Percentiles rank a stretch among this genome's conserved stretches.
Conservation (phyloP, 2,329 filamentous ascomycete species). For the Aureobasidium sp. region DNA sequence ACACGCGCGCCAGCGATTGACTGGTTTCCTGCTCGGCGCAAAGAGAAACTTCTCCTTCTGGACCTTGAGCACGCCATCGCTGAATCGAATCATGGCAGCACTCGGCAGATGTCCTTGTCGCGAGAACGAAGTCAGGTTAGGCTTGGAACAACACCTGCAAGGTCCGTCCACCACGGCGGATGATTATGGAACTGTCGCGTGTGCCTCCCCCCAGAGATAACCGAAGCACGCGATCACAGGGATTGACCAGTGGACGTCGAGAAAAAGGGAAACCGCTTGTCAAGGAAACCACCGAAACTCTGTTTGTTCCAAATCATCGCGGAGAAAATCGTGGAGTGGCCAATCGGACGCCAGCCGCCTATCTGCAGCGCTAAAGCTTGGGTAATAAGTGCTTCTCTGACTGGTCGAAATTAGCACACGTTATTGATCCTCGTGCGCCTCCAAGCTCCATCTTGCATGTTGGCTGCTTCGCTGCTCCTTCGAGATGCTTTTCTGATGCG, state of each 20-base stretch:
- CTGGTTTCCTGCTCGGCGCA: neutral
- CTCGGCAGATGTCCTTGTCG: neutral
- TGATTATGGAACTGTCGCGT: neutral
- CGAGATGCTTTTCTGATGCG: neutral
- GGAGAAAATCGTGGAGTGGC: neutral
- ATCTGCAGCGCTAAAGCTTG: neutral
- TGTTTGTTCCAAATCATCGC: neutral
- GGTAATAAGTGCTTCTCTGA: neutral
- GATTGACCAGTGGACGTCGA: neutral
- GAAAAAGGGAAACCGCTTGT: constrained; percentile 1
- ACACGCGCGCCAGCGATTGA: neutral
- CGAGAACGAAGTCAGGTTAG: neutral
- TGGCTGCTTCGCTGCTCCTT: neutral
- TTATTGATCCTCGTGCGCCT: neutral
- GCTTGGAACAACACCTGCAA: neutral
- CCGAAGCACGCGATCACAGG: constrained; percentile 3
- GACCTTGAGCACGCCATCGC: neutral
- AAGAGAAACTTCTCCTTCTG: neutral
- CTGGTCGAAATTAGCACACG: constrained; percentile 6
- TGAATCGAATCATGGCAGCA: neutral
- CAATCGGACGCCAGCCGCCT: neutral
- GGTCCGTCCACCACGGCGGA: neutral
- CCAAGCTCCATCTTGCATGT: neutral
- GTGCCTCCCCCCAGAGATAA: neutral
- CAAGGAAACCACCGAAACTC: neutral